Base-by-base conservation (phyloP, 768 basidiomycete species). In the Trametes cinnabarina region DNA sequence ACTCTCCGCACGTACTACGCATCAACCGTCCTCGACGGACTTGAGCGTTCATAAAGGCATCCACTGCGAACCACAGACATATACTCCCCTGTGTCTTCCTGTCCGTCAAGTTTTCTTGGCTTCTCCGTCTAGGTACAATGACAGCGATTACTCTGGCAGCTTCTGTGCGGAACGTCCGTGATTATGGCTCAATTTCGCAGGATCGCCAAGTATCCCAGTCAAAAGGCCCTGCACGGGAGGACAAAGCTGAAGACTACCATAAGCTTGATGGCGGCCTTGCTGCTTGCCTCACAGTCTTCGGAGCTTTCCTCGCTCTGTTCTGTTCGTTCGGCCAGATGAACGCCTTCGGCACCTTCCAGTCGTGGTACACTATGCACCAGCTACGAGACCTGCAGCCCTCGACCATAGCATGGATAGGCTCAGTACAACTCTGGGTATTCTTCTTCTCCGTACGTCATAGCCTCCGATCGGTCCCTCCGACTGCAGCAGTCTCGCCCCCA, bases 311-410 rank as follows among this genome's bases (percentile, higher is more conserved):
- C 37, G 82, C 83, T 9, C 74, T 89, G 7, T 82, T 87, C 70
- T 85, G 80, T 65, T 84, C 85, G 2, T 87, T 90, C 67, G 87
- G 87, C 10, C 85, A 83, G 60, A 81, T 88, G 76, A 85, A 77
- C 50, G 81, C 86, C 42, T 89, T 88, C 58, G 87, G 87, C 17
- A 86, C 85, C 44, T 89, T 82, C 68, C 85, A 88, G 69, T 72
- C 82, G 15, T 88, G 83, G 82, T 88, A 89, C 63, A 74, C 77
- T 9, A 69, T 67, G 10, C 82, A 89, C 66, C 83, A 88, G 66
- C 76, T 89, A 19, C 68, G 68, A n/a, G 68, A 76, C 59, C 59
- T 78, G 37, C 70, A 82, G 14, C 73, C 66, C 0, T 68, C 66
- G 1, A 63, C 64, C 20, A 52, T 68, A 40, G 63, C 66, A 2